A percentile compares a stretch with the other conserved stretches of the same genome.
These are phyloP conservation scores for Phytomonas sp. DNA, from an alignment of 208 protist genomes.

Conservation along the genomic window DNA sequence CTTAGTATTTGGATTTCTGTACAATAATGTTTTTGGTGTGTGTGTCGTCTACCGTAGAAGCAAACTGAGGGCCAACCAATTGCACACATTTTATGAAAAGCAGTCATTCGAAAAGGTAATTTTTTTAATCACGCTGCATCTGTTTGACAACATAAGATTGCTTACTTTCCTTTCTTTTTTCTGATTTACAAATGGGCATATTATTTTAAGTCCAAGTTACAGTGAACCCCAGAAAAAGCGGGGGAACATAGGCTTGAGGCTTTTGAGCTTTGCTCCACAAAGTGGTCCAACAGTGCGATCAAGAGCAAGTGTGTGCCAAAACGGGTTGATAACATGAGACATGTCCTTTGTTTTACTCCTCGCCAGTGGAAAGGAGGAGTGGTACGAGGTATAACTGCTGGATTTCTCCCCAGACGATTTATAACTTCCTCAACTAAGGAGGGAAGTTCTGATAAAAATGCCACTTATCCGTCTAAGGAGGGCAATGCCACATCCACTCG, in stretches of 20 bases:
- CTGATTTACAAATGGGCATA: not conserved
- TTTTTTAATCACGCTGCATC: not conserved
- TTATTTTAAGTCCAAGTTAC: not conserved
- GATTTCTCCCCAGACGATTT: not conserved
- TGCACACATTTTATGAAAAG: not conserved
- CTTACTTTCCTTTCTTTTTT: not conserved
- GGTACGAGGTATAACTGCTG: not conserved
- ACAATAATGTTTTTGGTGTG: not conserved
- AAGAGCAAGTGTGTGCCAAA: not conserved
- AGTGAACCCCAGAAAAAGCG: not conserved
- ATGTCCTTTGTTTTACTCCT: not conserved
- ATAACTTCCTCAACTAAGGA: not conserved
- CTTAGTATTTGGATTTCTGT: not conserved
- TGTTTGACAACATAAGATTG: not conserved
- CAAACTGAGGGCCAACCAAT: not conserved
- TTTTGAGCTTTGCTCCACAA: not conserved
- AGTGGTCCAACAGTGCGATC: not conserved
- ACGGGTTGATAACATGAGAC: not conserved
- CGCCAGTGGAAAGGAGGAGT: not conserved
- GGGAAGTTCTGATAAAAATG: not conserved
- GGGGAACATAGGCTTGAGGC: not conserved
- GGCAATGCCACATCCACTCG: not conserved
- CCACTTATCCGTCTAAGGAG: not conserved
- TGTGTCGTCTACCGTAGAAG: not conserved
- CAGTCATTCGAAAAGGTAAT: not conserved